Evolutionary conservation across 2,329 filamentous ascomycete species (phyloP), one percentile per base, ranked within the genome.

Genomic region (Acrocalymma vagum): DNA sequence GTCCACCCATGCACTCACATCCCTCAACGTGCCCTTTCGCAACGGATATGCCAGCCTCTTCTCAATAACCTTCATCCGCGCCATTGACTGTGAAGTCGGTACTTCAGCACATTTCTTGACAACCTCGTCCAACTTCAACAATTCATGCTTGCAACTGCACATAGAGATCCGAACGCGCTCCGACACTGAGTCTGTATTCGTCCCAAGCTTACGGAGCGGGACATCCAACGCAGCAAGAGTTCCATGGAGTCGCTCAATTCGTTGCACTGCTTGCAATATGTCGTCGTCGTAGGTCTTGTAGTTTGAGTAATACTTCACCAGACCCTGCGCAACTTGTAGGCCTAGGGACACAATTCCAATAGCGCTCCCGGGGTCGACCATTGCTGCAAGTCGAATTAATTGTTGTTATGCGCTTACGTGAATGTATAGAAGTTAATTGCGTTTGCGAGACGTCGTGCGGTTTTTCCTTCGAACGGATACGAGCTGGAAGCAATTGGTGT

Each of bases 301-400:
- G n/a, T 46, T 26, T 6, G 25, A 21, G 27, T 48, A 51, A 22
- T 42, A 51, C 9, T 9, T 10, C 8, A 27, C 13, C 4, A 51
- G 27, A 26, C 48, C 45, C 25, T 51, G 45, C 3, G 30, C 16
- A 10, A 51, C 39, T 10, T 41, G 36, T 7, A 48, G 17, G 4
- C 28, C 36, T 13, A 51, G 44, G 11, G 48, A 48, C 3, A 45
- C 28, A 18, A 41, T 32, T 8, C 42, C 48, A 13, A 42, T 40
- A 24, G 39, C 43, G n/a, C n/a, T n/a, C n/a, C n/a, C n/a, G n/a
- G n/a, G n/a, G n/a, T n/a, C n/a, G n/a, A n/a, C n/a, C n/a, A n/a
- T n/a, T n/a, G n/a, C n/a, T n/a, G n/a, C n/a, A n/a, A n/a, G n/a
- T n/a, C n/a, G n/a, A n/a, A n/a, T n/a, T n/a, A n/a, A n/a, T n/a